A percentile compares a stretch with the other conserved stretches of the same genome.
phyloP scores from a whole-genome alignment of 2,329 filamentous ascomycete species.

The Dactylellina cionopaga region DNA sequence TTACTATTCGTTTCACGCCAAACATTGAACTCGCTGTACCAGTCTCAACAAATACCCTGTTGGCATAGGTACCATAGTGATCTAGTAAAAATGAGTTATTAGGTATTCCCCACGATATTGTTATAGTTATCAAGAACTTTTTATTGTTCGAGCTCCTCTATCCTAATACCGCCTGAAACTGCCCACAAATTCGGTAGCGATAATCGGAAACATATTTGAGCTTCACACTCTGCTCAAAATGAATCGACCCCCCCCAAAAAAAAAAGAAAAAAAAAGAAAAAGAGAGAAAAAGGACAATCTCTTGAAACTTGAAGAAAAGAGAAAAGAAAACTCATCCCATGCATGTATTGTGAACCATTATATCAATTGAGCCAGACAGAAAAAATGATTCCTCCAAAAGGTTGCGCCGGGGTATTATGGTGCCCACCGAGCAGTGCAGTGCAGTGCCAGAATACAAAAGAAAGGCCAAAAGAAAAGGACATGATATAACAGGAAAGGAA shows the following conservation, averaged over 20 bases:
- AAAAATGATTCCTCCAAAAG: constrained; percentile 22
- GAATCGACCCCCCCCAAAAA: too few relatives aligned
- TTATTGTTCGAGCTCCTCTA: too few relatives aligned
- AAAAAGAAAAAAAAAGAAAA: background rate
- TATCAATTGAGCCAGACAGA: background rate
- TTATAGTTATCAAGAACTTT: too few relatives aligned
- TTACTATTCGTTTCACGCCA: constrained; percentile 53
- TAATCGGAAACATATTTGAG: too few relatives aligned
- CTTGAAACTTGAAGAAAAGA: background rate
- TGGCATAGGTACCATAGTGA: too few relatives aligned
- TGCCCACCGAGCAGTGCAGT: constrained; percentile 34
- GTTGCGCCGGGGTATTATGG: constrained; percentile 52
- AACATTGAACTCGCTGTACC: too few relatives aligned
- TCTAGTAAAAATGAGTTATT: too few relatives aligned
- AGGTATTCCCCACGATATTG: too few relatives aligned
- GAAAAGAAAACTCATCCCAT: constrained; percentile 4
- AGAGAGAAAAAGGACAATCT: background rate
- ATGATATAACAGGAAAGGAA: background rate
- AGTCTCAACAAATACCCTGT: too few relatives aligned
- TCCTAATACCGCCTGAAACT: too few relatives aligned
- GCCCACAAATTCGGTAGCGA: too few relatives aligned
- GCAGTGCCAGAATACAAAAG: constrained; percentile 1
- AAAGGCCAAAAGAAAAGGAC: constrained; percentile 1
- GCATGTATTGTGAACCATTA: constrained; percentile 9
- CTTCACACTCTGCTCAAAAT: too few relatives aligned